Base-by-base conservation (phyloP, 495 filamentous ascomycete genomes). In the Penicillium lividum region DNA sequence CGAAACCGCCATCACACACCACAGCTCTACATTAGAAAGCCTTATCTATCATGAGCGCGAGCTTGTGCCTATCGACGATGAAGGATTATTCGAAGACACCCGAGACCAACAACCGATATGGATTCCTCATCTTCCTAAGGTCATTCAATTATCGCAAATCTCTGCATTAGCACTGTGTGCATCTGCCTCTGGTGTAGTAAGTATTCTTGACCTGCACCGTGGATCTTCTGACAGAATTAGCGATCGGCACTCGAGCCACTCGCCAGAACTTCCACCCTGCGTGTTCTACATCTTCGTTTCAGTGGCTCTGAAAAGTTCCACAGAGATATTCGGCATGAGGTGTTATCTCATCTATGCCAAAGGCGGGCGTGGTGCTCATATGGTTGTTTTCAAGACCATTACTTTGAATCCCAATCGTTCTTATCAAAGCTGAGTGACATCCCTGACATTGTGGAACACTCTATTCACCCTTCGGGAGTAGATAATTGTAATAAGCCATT, bases 41-140 rank as follows among this genome's bases (percentile, higher is more conserved):
- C 36, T 63, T 29, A 30, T 25, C 1, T 63, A 57, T 31, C 61
- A 63, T 34, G 53, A 63, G 31, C 31, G 49, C 18, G 38, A 28
- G 31, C 53, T 59, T n/a, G 16, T 15, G 27, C 27, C 48, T 6
- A 44, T 63, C 27, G 56, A 51, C 30, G 38, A 59, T 22, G 57
- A 56, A 43, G 49, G 59, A 2, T 36, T 54, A 30, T 59, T 50
- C 5, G 33, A 51, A 47, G 51, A 54, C 4, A 16, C 28, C 22
- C 54, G 51, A 31, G 60, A 57, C 48, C 5, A 50, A 5, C 34
- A 31, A 27, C 48, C 60, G 13, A 16, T 5, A 2, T 58, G 60
- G 54, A 15, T 42, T 45, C 18, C 8, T 16, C 18, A 11, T 16
- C 16, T 36, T 11, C 7, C 34, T 2, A 22, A 51, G 7, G 40